Conservation (phyloP, 2,329 filamentous ascomycete species). For the Plectosphaerella plurivora region DNA sequence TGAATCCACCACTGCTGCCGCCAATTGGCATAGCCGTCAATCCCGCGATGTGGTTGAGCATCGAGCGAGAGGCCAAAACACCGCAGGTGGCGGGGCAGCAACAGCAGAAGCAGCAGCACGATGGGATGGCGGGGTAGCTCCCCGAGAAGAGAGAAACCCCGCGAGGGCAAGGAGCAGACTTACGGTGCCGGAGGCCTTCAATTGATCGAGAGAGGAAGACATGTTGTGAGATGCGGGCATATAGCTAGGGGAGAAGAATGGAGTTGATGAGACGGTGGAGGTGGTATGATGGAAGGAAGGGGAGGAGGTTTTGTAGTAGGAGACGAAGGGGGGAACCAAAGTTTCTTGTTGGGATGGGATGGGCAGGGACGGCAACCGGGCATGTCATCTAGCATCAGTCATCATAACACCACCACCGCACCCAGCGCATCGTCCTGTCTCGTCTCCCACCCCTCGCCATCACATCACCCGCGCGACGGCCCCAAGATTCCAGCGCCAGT, state of each 20-base stretch:
- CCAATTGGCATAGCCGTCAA: background rate
- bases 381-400: background rate
- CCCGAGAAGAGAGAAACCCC: background rate
- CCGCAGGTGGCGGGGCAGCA: slow-evolving; percentile 7
- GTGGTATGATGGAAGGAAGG: background rate
- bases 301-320: slow-evolving; percentile 1
- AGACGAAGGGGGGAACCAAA: slow-evolving; percentile 4
- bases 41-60: background rate
- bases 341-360: slow-evolving; percentile 4
- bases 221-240: slow-evolving; percentile 42
- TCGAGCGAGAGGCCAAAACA: background rate
- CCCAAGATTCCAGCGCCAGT: too few species aligned
- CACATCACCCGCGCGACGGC: too few species aligned
- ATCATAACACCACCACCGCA: background rate
- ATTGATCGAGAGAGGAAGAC: slow-evolving; percentile 89
- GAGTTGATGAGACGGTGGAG: slow-evolving; percentile 1
- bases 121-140: slow-evolving; percentile 18
- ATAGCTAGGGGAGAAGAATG: background rate
- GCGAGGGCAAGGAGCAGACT: slow-evolving; percentile 35
- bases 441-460: too few species aligned
- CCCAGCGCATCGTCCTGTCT: too few species aligned
- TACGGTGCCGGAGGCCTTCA: slow-evolving; percentile 96
- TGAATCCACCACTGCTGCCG: background rate
- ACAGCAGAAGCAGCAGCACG: slow-evolving; percentile 7
- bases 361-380: background rate